Percentiles rank a stretch among this genome's conserved stretches.
Conservation (phyloP, 2,329 filamentous ascomycete species). For the Colletotrichum scovillei region DNA sequence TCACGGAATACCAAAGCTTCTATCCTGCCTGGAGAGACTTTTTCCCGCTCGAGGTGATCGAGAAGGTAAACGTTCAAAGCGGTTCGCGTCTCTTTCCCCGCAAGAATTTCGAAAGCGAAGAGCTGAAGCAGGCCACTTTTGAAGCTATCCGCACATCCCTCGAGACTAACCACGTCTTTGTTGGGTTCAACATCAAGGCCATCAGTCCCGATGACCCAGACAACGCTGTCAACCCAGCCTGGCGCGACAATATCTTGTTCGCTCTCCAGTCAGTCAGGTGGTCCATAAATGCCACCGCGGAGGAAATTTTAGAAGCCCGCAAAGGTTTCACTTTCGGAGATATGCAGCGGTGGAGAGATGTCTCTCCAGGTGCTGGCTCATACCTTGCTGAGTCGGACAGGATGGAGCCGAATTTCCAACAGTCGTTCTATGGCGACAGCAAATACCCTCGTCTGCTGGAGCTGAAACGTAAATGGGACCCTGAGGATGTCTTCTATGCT, state of each 20-base stretch:
- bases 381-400: slow-evolving; percentile 46
- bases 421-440: slow-evolving; percentile 43
- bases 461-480: slow-evolving; percentile 46
- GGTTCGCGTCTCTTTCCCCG: slow-evolving; percentile 17
- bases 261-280: slow-evolving; percentile 40
- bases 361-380: slow-evolving; percentile 40
- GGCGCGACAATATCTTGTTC: slow-evolving; percentile 53
- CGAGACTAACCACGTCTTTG: slow-evolving; percentile 20
- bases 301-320: slow-evolving; percentile 35
- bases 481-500: slow-evolving; percentile 43
- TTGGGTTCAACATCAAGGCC: slow-evolving; percentile 22
- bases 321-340: slow-evolving; percentile 44
- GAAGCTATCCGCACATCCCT: slow-evolving; percentile 19
- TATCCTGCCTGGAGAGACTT: slow-evolving; percentile 28
- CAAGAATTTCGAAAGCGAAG: slow-evolving; percentile 14
- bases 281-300: slow-evolving; percentile 17
- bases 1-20: slow-evolving; percentile 20
- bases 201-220: slow-evolving; percentile 37
- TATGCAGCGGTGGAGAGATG: slow-evolving; percentile 44
- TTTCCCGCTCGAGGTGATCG: slow-evolving; percentile 11
- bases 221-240: slow-evolving; percentile 56
- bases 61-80: slow-evolving; percentile 23
- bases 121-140: slow-evolving; percentile 9
- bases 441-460: slow-evolving; percentile 42
- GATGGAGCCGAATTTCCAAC: slow-evolving; percentile 44